A percentile compares a stretch with the other conserved stretches of the same genome.
These are phyloP conservation scores for Cyberlindnera nakhonratchasimensis DNA, from an alignment of 805 yeast genomes.

Conservation along the genomic window DNA sequence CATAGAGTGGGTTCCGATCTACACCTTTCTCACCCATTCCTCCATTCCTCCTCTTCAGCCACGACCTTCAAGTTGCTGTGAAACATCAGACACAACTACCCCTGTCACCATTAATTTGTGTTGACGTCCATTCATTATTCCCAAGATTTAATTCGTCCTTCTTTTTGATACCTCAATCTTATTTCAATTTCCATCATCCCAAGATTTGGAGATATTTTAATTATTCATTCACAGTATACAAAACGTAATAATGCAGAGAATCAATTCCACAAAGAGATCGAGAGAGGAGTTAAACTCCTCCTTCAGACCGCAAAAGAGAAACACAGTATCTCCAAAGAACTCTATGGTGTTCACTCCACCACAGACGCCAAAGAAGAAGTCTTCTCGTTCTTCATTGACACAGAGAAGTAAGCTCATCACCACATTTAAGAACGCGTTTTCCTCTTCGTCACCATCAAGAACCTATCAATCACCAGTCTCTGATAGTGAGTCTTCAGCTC, in stretches of 20 bases:
- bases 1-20: background rate
- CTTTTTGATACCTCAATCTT: conserved; percentile 4
- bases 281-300: conserved; percentile 16
- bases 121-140: conserved; percentile 32
- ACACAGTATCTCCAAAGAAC: conserved; percentile 11
- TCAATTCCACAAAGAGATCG: conserved; percentile 22
- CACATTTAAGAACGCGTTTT: conserved; percentile 23
- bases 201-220: too few species aligned
- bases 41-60: background rate
- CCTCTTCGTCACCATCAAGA: conserved; percentile 6
- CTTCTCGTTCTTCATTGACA: conserved; percentile 10
- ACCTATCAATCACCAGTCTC: conserved; percentile 18
- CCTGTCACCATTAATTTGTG: conserved; percentile 32
- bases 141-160: conserved; percentile 11
- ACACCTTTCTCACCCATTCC: conserved; percentile 1
- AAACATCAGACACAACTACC: background rate
- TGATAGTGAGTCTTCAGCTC: conserved; percentile 8
- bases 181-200: too few species aligned
- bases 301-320: conserved; percentile 22
- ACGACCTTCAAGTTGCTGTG: conserved; percentile 1
- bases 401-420: conserved; percentile 22
- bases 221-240: background rate
- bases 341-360: conserved; percentile 15
- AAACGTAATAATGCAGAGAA: conserved; percentile 7
- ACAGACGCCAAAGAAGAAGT: conserved; percentile 15